Percentiles rank a stretch among this genome's conserved stretches.
These are phyloP conservation scores for Orbilia oligospora DNA, from an alignment of 2,329 filamentous ascomycete species.

Conservation along the genomic window DNA sequence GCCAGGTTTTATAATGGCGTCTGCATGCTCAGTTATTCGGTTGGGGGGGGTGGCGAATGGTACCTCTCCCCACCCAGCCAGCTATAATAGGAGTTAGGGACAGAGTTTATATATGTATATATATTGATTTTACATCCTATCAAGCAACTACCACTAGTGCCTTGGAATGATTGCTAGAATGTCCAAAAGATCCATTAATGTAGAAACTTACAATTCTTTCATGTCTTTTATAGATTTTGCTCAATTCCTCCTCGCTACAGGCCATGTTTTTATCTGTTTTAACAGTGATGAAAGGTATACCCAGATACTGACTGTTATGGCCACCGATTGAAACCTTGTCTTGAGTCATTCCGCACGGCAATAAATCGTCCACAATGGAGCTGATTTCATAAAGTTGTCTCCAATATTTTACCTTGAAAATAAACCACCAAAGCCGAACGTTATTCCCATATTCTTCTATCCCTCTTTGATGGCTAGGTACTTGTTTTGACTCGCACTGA, in stretches of 20 bases:
- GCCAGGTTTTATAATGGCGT: not conserved
- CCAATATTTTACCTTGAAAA: slow-evolving; percentile 10
- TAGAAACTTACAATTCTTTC: too few relatives aligned
- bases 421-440: slow-evolving; percentile 49
- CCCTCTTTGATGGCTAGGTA: not conserved
- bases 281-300: slow-evolving; percentile 27
- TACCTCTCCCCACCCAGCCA: slow-evolving; percentile 49
- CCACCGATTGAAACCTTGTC: too few relatives aligned
- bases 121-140: too few relatives aligned
- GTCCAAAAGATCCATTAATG: too few relatives aligned
- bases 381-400: too few relatives aligned
- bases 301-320: not conserved
- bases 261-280: slow-evolving; percentile 22
- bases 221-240: not conserved
- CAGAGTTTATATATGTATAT: too few relatives aligned
- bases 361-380: too few relatives aligned
- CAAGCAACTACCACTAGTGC: too few relatives aligned
- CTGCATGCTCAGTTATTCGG: too few relatives aligned
- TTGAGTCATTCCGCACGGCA: not conserved
- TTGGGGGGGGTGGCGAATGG: slow-evolving; percentile 16
- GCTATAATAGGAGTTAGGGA: slow-evolving; percentile 15
- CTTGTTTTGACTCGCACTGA: not conserved
- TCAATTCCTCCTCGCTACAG: slow-evolving; percentile 8
- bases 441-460: slow-evolving; percentile 17
- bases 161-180: too few relatives aligned